phyloP scores from a whole-genome alignment of 73 alveolate species.

The Urostyla sp. region DNA sequence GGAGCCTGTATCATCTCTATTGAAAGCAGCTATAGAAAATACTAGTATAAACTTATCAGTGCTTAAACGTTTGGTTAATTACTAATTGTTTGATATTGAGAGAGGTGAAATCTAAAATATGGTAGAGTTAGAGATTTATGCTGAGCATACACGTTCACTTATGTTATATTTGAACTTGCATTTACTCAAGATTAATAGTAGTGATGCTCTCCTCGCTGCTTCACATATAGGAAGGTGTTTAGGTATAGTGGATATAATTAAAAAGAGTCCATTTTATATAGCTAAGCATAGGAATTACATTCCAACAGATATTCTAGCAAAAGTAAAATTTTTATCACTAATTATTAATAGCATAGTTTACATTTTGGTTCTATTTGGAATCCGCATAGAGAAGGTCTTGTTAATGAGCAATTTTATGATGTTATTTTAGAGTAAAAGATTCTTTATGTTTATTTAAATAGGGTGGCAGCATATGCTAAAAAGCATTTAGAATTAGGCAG shows the following conservation, averaged over 20 bases:
- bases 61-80: constrained; percentile 49
- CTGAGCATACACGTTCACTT: constrained; percentile 69
- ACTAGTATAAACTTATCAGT: constrained; percentile 43
- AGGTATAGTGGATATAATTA: constrained; percentile 67
- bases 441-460: background rate
- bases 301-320: constrained; percentile 54
- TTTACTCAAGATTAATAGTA: constrained; percentile 53
- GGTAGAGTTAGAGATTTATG: constrained; percentile 66
- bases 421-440: constrained; percentile 60
- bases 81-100: constrained; percentile 66
- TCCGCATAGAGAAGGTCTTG: constrained; percentile 55
- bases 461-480: constrained; percentile 73
- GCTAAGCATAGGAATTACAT: constrained; percentile 62
- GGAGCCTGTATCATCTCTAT: constrained; percentile 64
- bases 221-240: constrained; percentile 68
- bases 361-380: constrained; percentile 61
- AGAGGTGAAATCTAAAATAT: constrained; percentile 58
- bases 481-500: constrained; percentile 68
- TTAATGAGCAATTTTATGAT: constrained; percentile 68
- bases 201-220: constrained; percentile 68
- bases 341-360: constrained; percentile 40
- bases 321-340: background rate
- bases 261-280: constrained; percentile 60
- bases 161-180: constrained; percentile 62
- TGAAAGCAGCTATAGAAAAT: constrained; percentile 34